Base-by-base conservation (phyloP, 768 basidiomycete genomes). In the Naganishia kalamii region DNA sequence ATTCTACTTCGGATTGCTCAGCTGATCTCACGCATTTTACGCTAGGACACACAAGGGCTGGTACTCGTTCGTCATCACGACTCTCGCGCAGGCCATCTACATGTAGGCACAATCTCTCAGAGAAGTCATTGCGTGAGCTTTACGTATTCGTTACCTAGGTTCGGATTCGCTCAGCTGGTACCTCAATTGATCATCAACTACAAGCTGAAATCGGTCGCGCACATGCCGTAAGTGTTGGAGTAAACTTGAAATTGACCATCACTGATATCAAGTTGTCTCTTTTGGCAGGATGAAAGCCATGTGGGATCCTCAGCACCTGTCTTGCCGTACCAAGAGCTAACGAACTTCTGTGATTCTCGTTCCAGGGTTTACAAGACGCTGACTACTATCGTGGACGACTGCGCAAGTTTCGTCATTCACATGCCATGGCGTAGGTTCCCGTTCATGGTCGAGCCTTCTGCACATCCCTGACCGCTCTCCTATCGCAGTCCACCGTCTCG, bases 51-150 rank as follows among this genome's bases (percentile, higher is more conserved):
- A 96, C 78, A 84, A 85, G 70, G 88, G 91, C 62, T 98, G 93
- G 94, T 98, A 98, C 79, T 91, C 89, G 70, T 99, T 96, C 78
- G 82, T 90, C 61, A 91, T 98, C 65, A 87, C 90, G 46, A 96
- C 93, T 1, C 82, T 94, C 61, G 93, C 92, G 47, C 73, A 76
- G 63, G 77, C 76, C n/a, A 77, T 78, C 66, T 78, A 78, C 71
- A 66, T 65, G 69, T 62, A 47, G 29, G 62, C 37, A 19, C 29
- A 15, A 44, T 35, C 33, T 48, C 46, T 33, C n/a, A n/a, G 11
- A 7, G n/a, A 30, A 25, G 4, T 44, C 3, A 19, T n/a, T 3
- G 19, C 40, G 29, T 15, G n/a, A 15, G 19, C 35, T 23, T 19
- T 19, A 7, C 35, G 13, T 21, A 32, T 10, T 32, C 33, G 27